Conservation (phyloP, 2,329 filamentous ascomycete species). For the Ilyonectria mors-panacis region DNA sequence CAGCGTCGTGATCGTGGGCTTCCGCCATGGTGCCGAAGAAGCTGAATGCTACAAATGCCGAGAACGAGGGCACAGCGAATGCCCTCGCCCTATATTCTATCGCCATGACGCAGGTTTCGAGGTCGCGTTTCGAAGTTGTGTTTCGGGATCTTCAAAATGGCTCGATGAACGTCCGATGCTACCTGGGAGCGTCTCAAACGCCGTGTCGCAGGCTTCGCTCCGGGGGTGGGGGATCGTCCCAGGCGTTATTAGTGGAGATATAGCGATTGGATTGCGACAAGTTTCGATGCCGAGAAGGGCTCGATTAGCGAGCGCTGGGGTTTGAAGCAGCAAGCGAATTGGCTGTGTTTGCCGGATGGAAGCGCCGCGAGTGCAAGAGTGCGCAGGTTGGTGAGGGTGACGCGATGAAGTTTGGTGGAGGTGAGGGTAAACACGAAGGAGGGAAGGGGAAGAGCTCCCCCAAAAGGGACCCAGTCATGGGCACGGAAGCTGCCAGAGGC, state of each 20-base stretch:
- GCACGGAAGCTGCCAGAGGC: slow-evolving; percentile 11
- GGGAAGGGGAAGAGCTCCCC: not conserved
- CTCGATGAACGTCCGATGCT: not conserved
- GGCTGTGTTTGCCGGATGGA: slow-evolving; percentile 29
- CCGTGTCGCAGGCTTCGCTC: slow-evolving; percentile 16
- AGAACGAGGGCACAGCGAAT: slow-evolving; percentile 34
- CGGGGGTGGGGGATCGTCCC: slow-evolving; percentile 39
- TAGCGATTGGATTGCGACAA: slow-evolving; percentile 24
- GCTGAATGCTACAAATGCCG: slow-evolving; percentile 41
- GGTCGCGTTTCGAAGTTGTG: slow-evolving; percentile 20
- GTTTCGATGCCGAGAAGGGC: slow-evolving; percentile 8
- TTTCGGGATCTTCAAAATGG: not conserved
- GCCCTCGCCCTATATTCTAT: slow-evolving; percentile 28
- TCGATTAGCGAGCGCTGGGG: slow-evolving; percentile 39
- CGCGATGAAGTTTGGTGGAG: not conserved
- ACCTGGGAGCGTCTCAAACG: slow-evolving; percentile 18
- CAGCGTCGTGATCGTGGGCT: slow-evolving; percentile 65
- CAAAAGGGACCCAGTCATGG: not conserved
- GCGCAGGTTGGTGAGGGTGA: not conserved
- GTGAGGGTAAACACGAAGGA: not conserved
- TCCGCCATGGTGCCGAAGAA: slow-evolving; percentile 43
- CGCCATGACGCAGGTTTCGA: slow-evolving; percentile 41
- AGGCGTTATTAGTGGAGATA: slow-evolving; percentile 29
- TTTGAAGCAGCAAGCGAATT: slow-evolving; percentile 39
- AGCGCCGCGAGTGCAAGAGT: not conserved